Percentiles rank a stretch among this genome's conserved stretches.
phyloP scores from a whole-genome alignment of 352 stramenopile genomes.

The Globisporangium spiculum region DNA sequence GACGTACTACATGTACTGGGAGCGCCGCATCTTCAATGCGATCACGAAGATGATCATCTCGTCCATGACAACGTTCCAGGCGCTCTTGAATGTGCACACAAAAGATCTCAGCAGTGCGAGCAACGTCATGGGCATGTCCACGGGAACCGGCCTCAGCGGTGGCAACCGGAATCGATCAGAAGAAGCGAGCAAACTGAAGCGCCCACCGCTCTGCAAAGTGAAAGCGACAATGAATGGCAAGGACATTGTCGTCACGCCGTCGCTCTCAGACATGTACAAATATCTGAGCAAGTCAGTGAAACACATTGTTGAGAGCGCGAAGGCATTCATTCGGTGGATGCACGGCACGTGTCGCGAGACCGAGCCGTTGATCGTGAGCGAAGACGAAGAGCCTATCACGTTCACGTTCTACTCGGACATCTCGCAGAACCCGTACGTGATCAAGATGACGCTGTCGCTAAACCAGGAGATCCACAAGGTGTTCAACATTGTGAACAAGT shows the following conservation, averaged over 20 bases:
- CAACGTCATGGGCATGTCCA: conserved; percentile 40
- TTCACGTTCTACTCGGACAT: conserved; percentile 96
- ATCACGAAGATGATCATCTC: conserved; percentile 96
- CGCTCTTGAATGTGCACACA: conserved; percentile 87
- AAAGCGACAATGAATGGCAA: conserved; percentile 94
- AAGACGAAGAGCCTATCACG: conserved; percentile 93
- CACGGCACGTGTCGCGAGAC: conserved; percentile 93
- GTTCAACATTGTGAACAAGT: conserved; percentile 93
- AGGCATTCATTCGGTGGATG: conserved; percentile 95
- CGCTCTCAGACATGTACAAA: conserved; percentile 95
- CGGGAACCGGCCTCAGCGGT: conserved; percentile 13
- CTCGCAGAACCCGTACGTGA: conserved; percentile 93
- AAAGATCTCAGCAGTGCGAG: conserved; percentile 71
- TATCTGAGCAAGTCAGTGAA: conserved; percentile 93
- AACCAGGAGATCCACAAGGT: conserved; percentile 94
- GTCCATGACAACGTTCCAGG: conserved; percentile 94
- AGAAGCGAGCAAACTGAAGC: conserved; percentile 70
- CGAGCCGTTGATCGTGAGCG: conserved; percentile 80
- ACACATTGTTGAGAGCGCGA: conserved; percentile 93
- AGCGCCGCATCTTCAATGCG: conserved; percentile 95
- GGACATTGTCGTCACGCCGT: conserved; percentile 93
- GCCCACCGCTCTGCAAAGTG: conserved; percentile 91
- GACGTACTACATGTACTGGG: conserved; percentile 97
- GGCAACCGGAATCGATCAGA: conserved; percentile 29
- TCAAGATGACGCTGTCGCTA: conserved; percentile 93